Evolutionary conservation across 2,329 filamentous ascomycete species (phyloP).

Genomic region (Beauveria brongniartii): DNA sequence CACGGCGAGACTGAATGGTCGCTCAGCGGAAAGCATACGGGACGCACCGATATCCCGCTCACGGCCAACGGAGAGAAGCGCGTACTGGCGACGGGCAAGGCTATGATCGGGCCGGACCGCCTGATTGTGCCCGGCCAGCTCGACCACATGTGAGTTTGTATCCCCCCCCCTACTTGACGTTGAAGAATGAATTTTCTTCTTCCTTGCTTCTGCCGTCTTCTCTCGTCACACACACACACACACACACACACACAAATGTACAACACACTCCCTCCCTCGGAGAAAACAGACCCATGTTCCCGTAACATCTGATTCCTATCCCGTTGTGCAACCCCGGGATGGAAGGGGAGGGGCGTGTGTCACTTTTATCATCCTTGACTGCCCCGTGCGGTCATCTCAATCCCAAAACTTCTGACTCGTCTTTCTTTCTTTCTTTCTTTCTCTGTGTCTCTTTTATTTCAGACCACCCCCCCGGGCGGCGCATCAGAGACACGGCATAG

Average conservation of each 20-base stretch:
- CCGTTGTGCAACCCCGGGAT: neutral
- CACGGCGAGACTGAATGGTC: slow-evolving; percentile 97
- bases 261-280: neutral
- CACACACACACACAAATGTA: neutral
- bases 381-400: neutral
- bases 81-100: slow-evolving; percentile 67
- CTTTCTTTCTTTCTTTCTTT: too few relatives aligned
- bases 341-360: neutral
- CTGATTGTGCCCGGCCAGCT: slow-evolving; percentile 77
- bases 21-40: slow-evolving; percentile 76
- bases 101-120: slow-evolving; percentile 74
- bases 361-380: neutral
- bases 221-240: neutral
- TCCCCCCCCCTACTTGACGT: too few relatives aligned
- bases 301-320: neutral
- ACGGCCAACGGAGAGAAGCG: slow-evolving; percentile 74
- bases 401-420: neutral
- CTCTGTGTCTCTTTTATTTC: neutral
- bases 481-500: slow-evolving; percentile 10
- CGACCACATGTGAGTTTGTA: slow-evolving; percentile 62
- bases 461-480: neutral
- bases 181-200: neutral
- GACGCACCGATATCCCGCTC: slow-evolving; percentile 76
- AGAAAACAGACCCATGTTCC: neutral
- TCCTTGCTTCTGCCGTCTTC: neutral